Evolutionary conservation across 2,329 filamentous ascomycete genomes (phyloP), one percentile per base, ranked within the genome.

Genomic region (Teratosphaeria destructans): DNA sequence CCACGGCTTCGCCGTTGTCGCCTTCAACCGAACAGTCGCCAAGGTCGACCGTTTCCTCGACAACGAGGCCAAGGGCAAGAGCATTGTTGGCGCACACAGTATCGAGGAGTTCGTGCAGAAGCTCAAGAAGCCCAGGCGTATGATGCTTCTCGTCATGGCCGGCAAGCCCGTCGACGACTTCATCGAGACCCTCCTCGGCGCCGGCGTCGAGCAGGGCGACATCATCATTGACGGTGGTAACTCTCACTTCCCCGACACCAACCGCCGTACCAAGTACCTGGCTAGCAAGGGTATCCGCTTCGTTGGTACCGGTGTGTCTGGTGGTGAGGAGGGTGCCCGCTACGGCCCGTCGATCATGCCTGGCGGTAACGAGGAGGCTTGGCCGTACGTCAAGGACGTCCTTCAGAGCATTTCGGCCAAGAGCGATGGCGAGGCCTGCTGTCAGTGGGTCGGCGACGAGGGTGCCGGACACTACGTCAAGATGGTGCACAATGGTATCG

Each of bases 401-500:
- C 95, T 99, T 84, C 94, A 99, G 82, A 85, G 85, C 81, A 96
- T 99, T 75, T 85, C 94, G 65, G 94, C 94, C 78, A 97, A 99
- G 86, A 95, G 89, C 78, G 93, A 96, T 73, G 87, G 87, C 72
- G 94, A 99, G 84, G 81, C 94, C 67, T 99, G 94, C 86, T 99
- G 94, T 76, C 94, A 99, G 80, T 99, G 94, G 94, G 94, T 99
- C 72, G 94, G 94, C 81, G 94, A 97, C 80, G 91, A 97, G 79
- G 94, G 94, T 85, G 90, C 94, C 80, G 94, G 94, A 71, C 94
- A 99, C 87, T 99, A 96, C 84, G 93, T 99, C 83, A 99, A 99
- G 89, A 99, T 99, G 94, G 94, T 99, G 65, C 94, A 99, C 88
- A 99, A 99, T 81, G 94, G 94, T 85, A 99, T 99, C 72, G 94